phyloP scores from a whole-genome alignment of 495 filamentous ascomycete species.

The Xeromyces bisporus region DNA sequence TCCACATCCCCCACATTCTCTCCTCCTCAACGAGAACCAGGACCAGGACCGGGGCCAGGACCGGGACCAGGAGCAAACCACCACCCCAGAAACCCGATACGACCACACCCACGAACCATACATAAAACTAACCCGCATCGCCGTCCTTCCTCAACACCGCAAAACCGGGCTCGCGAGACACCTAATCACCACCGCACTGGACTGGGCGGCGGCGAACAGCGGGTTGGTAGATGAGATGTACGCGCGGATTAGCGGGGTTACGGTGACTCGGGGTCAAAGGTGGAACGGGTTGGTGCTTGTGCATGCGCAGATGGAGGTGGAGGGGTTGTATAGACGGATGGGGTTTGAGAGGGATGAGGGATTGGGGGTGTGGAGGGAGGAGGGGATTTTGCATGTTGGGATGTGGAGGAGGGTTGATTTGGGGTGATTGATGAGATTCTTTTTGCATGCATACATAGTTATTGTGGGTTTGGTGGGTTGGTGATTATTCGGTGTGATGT shows the following conservation, averaged over 20 bases:
- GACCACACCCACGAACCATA: conserved; percentile 44
- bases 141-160: conserved; percentile 44
- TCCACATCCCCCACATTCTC: conserved; percentile 42
- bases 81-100: conserved; percentile 2
- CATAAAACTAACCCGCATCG: conserved; percentile 63
- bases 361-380: conserved; percentile 67
- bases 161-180: conserved; percentile 41
- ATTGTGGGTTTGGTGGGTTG: no score
- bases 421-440: no score
- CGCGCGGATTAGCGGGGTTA: conserved; percentile 13
- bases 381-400: conserved; percentile 69
- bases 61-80: conserved; percentile 3
- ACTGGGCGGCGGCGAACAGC: conserved; percentile 43
- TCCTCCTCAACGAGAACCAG: conserved; percentile 1
- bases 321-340: conserved; percentile 40
- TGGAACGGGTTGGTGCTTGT: conserved; percentile 58
- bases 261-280: conserved; percentile 21
- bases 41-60: conserved; percentile 2
- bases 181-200: conserved; percentile 43
- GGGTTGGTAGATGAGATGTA: conserved; percentile 22
- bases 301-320: conserved; percentile 53
- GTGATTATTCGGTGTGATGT: no score
- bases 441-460: no score
- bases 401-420: conserved; percentile 42
- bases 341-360: conserved; percentile 55